phyloP scores from a whole-genome alignment of 2,329 filamentous ascomycete species.

The Ophiostoma australiae region DNA sequence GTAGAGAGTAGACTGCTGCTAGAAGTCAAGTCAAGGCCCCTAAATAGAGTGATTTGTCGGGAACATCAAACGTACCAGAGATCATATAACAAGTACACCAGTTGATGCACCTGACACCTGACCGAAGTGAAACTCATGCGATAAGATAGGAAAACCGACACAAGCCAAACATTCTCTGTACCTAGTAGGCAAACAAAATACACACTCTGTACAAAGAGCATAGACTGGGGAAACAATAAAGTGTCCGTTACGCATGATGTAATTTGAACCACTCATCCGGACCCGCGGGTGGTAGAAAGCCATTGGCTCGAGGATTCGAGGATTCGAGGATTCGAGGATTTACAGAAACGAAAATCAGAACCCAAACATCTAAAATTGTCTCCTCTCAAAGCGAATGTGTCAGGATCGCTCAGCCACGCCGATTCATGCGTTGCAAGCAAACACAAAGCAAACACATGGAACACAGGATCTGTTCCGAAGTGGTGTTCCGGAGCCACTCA shows the following conservation, averaged over 20 bases:
- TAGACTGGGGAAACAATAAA: not conserved
- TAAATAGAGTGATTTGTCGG: constrained; percentile 2
- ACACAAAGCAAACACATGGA: constrained; percentile 10
- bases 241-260: not conserved
- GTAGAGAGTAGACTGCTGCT: not conserved
- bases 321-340: not conserved
- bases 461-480: not conserved
- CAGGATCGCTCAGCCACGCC: constrained; percentile 22
- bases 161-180: not conserved
- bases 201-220: not conserved
- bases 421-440: constrained; percentile 17
- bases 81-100: not conserved
- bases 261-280: not conserved
- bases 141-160: not conserved
- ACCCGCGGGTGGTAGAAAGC: not conserved
- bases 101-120: not conserved
- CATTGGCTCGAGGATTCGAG: not conserved
- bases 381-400: not conserved
- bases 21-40: not conserved
- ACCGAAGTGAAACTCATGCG: constrained; percentile 6
- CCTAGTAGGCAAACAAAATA: no score
- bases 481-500: not conserved
- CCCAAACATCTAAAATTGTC: not conserved
- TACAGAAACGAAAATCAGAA: not conserved
- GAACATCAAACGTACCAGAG: constrained; percentile 7